phyloP scores from a whole-genome alignment of 305 asterid species.

The Fraxinus latifolia region DNA sequence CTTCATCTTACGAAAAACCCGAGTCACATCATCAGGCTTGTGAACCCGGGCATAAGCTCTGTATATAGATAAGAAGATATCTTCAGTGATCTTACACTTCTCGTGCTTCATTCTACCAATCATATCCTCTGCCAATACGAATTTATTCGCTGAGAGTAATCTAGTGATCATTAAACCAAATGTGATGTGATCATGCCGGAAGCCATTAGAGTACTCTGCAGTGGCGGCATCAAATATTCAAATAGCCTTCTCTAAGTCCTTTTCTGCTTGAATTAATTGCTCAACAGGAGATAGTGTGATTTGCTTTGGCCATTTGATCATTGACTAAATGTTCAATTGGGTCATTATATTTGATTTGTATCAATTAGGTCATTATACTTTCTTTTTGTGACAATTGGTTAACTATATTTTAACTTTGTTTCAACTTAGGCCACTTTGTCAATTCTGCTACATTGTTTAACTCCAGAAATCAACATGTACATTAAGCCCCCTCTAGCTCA shows the following conservation, averaged over 20 bases:
- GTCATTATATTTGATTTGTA: no score
- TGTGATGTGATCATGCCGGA: constrained; percentile 55
- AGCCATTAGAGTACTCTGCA: constrained; percentile 68
- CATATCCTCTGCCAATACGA: constrained; percentile 59
- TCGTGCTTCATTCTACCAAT: constrained; percentile 68
- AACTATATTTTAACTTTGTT: no score
- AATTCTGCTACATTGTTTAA: no score
- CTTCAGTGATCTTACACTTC: constrained; percentile 52
- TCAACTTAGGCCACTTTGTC: no score
- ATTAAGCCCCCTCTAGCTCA: no score
- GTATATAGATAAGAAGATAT: constrained; percentile 52
- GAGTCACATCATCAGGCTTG: constrained; percentile 72
- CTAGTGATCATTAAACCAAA: constrained; percentile 54
- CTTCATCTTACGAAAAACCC: constrained; percentile 56
- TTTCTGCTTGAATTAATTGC: constrained; percentile 61
- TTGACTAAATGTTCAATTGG: no score
- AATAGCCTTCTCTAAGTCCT: constrained; percentile 61
- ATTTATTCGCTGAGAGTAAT: constrained; percentile 63
- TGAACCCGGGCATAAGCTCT: constrained; percentile 76
- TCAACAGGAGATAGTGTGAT: constrained; percentile 57
- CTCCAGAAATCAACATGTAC: no score
- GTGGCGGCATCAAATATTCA: constrained; percentile 82
- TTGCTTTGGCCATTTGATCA: constrained; percentile 70
- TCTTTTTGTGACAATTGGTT: no score
- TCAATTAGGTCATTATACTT: no score